phyloP scores from a whole-genome alignment of 495 filamentous ascomycete genomes.

The Penicillium argentinense region DNA sequence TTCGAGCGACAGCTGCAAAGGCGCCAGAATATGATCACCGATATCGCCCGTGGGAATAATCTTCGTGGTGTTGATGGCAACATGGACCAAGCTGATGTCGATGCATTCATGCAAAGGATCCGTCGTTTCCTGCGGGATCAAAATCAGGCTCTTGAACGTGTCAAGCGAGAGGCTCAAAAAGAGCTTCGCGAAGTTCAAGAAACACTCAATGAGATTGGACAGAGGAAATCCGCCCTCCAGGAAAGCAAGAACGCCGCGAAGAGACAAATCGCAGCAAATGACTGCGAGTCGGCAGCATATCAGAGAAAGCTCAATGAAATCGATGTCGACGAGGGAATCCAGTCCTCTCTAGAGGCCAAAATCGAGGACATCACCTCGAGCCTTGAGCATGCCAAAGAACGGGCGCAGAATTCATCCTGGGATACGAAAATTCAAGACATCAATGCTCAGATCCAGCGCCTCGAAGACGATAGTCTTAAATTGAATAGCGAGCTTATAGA shows the following conservation, averaged over 20 bases:
- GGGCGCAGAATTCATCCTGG: constrained; percentile 59
- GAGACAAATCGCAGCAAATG: constrained; percentile 66
- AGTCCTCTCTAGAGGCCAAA: constrained; percentile 70
- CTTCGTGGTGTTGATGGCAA: constrained; percentile 82
- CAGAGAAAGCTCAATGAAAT: constrained; percentile 68
- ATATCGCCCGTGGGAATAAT: constrained; percentile 74
- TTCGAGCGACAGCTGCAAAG: constrained; percentile 75
- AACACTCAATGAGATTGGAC: constrained; percentile 65
- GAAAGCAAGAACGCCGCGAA: constrained; percentile 70
- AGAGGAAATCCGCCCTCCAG: constrained; percentile 62
- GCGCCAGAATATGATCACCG: constrained; percentile 71
- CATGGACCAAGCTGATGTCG: constrained; percentile 69
- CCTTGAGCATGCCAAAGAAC: constrained; percentile 60
- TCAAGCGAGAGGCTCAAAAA: constrained; percentile 68
- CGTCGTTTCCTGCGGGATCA: constrained; percentile 75
- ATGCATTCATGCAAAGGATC: constrained; percentile 75
- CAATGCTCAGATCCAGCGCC: constrained; percentile 58
- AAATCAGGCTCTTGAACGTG: constrained; percentile 68
- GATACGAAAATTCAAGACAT: constrained; percentile 65
- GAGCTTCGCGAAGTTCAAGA: constrained; percentile 67
- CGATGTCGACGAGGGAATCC: constrained; percentile 78
- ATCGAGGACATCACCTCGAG: constrained; percentile 65
- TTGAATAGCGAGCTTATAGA: constrained; percentile 76
- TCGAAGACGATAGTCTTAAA: constrained; percentile 67
- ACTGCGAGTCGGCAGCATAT: constrained; percentile 60